A percentile compares a stretch with the other conserved stretches of the same genome.
Evolutionary conservation across 163 green algal genomes (phyloP).

Genomic region (Chloroidium sp.): DNA sequence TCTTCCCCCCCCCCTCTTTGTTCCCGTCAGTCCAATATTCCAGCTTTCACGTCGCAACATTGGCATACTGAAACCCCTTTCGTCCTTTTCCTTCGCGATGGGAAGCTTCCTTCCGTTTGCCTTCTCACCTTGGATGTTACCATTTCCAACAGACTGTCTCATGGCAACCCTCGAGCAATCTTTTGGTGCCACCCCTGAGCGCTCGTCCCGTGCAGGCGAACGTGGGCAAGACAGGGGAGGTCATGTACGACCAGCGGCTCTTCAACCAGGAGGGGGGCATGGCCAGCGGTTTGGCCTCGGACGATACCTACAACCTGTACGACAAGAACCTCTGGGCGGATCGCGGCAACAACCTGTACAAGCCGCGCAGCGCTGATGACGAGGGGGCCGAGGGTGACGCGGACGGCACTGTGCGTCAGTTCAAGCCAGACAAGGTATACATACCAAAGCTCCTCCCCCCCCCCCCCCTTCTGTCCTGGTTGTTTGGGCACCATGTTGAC

Average conservation of each 20-base stretch:
- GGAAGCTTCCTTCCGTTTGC: background rate
- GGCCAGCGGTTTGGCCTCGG: constrained; percentile 66
- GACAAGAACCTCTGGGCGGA: constrained; percentile 90
- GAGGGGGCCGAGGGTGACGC: constrained; percentile 49
- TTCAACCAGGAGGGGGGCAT: constrained; percentile 87
- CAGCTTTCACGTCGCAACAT: too few species aligned
- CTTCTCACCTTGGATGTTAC: background rate
- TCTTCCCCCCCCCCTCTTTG: too few species aligned
- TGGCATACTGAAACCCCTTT: too few species aligned
- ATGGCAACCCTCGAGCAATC: background rate
- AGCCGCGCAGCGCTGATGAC: constrained; percentile 38
- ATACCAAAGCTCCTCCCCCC: too few species aligned
- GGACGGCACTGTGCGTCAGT: constrained; percentile 6
- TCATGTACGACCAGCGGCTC: constrained; percentile 93
- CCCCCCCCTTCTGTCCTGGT: too few species aligned
- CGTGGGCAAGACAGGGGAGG: constrained; percentile 50
- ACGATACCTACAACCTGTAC: constrained; percentile 94
- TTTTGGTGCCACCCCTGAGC: background rate
- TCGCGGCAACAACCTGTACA: constrained; percentile 53
- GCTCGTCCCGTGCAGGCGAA: constrained; percentile 34
- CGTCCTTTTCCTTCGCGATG: too few species aligned
- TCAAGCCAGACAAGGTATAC: constrained; percentile 22
- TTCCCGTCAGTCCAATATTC: too few species aligned
- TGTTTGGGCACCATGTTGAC: too few species aligned
- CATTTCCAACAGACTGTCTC: background rate